Evolutionary conservation across 768 basidiomycete genomes (phyloP).

Genomic region (Suillus subluteus): DNA sequence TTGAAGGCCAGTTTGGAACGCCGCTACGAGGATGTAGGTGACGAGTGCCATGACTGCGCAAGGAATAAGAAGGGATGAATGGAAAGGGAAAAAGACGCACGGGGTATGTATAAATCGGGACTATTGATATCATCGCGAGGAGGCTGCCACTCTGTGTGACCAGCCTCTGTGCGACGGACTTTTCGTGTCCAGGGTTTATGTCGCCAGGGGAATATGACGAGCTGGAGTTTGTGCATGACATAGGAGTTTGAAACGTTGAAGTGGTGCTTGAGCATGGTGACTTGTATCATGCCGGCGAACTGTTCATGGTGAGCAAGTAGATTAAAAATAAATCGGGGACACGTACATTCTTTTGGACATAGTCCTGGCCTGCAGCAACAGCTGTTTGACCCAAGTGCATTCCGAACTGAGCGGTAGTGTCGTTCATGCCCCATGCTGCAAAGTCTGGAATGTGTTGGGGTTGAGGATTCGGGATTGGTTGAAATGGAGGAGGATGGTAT

Average conservation of each 20-base stretch:
- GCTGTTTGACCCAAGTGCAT: conserved; percentile 95
- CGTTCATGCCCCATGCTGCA: conserved; percentile 84
- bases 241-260: conserved; percentile 98
- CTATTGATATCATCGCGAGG: conserved; percentile 95
- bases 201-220: conserved; percentile 95
- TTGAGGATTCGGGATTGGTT: conserved; percentile 44
- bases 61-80: conserved; percentile 15
- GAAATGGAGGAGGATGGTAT: conserved; percentile 51
- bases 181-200: conserved; percentile 87
- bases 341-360: conserved; percentile 91
- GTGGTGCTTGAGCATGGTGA: conserved; percentile 79
- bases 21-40: conserved; percentile 91
- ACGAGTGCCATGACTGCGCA: conserved; percentile 90
- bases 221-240: conserved; percentile 84
- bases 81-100: conserved; percentile 42
- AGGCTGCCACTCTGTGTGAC: conserved; percentile 75
- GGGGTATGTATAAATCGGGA: conserved; percentile 95
- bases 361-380: conserved; percentile 91
- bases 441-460: conserved; percentile 48
- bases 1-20: conserved; percentile 81
- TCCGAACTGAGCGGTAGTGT: conserved; percentile 92
- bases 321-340: not conserved
- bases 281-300: conserved; percentile 82
- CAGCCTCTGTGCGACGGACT: conserved; percentile 62
- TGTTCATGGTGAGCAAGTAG: conserved; percentile 33